Evolutionary conservation across 2,329 filamentous ascomycete species (phyloP).

Genomic region (Pseudohalonectria lignicola): DNA sequence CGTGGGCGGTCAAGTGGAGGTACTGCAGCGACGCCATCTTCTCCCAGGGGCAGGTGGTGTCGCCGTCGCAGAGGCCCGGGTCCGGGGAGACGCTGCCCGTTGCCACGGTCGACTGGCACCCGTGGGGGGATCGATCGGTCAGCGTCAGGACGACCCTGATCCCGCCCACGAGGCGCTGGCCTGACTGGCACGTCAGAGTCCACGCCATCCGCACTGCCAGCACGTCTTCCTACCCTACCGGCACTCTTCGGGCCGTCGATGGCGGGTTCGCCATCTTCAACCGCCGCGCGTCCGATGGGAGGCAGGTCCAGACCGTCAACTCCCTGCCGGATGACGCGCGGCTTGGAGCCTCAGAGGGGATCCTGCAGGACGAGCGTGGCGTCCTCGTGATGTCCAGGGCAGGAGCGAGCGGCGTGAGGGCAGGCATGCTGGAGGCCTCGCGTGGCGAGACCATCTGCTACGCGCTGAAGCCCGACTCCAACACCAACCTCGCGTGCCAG

Average conservation of each 20-base stretch:
- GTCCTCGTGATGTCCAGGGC: neutral
- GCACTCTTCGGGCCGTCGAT: constrained; percentile 9
- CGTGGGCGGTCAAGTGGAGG: constrained; percentile 9
- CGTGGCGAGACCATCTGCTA: neutral
- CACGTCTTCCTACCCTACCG: no score
- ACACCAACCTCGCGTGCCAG: constrained; percentile 16
- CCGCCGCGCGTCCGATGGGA: constrained; percentile 1
- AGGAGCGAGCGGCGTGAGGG: no score
- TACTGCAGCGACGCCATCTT: neutral
- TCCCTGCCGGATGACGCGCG: neutral
- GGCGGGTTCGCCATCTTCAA: constrained; percentile 14
- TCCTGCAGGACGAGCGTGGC: neutral
- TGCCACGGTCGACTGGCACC: no score
- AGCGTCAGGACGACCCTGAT: constrained; percentile 22
- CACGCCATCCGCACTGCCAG: constrained; percentile 19
- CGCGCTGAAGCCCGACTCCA: constrained; percentile 16
- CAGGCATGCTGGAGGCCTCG: neutral
- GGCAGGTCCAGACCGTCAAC: no score
- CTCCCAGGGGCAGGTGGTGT: neutral
- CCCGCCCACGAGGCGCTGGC: constrained; percentile 17
- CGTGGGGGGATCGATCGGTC: constrained; percentile 10
- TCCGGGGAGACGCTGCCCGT: no score
- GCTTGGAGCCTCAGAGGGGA: no score
- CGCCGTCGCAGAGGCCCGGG: no score
- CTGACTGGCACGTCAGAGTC: constrained; percentile 26